A percentile compares a stretch with the other conserved stretches of the same genome.
phyloP scores from a whole-genome alignment of 2,329 filamentous ascomycete species.

The Metarhizium humberi region DNA sequence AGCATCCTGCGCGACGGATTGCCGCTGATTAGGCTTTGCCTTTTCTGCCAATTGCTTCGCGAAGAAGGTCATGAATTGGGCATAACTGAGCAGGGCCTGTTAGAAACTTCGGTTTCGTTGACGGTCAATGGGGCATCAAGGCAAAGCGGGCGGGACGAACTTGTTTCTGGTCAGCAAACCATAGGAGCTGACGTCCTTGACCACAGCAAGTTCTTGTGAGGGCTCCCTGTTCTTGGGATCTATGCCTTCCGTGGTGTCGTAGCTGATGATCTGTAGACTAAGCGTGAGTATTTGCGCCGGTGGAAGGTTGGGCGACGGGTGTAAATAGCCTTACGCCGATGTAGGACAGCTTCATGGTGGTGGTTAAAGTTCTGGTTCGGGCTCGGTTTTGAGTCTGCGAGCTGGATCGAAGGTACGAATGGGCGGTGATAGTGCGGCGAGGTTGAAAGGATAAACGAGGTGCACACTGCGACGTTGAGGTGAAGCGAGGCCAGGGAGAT shows the following conservation, averaged over 20 bases:
- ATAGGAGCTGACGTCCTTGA: slow-evolving; percentile 70
- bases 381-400: not conserved
- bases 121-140: not conserved
- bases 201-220: slow-evolving; percentile 64
- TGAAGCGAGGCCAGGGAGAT: not conserved
- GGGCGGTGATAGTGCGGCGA: not conserved
- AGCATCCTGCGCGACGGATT: slow-evolving; percentile 64
- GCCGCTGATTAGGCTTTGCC: slow-evolving; percentile 69
- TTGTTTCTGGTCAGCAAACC: slow-evolving; percentile 69
- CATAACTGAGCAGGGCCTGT: slow-evolving; percentile 26
- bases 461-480: not conserved
- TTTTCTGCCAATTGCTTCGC: slow-evolving; percentile 80
- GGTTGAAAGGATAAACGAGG: not conserved
- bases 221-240: slow-evolving; percentile 42
- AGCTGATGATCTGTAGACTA: slow-evolving; percentile 65
- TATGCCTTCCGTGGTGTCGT: slow-evolving; percentile 35
- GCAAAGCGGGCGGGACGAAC: slow-evolving; percentile 30
- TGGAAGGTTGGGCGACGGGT: slow-evolving; percentile 8
- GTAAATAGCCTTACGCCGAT: slow-evolving; percentile 58
- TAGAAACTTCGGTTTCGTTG: slow-evolving; percentile 2
- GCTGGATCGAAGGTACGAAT: not conserved
- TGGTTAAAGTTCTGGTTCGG: not conserved
- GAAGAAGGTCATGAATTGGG: slow-evolving; percentile 73
- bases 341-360: slow-evolving; percentile 70
- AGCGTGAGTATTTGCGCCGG: slow-evolving; percentile 1